Evolutionary conservation across 2,329 filamentous ascomycete genomes (phyloP).

Genomic region (Fusarium denticulatum): DNA sequence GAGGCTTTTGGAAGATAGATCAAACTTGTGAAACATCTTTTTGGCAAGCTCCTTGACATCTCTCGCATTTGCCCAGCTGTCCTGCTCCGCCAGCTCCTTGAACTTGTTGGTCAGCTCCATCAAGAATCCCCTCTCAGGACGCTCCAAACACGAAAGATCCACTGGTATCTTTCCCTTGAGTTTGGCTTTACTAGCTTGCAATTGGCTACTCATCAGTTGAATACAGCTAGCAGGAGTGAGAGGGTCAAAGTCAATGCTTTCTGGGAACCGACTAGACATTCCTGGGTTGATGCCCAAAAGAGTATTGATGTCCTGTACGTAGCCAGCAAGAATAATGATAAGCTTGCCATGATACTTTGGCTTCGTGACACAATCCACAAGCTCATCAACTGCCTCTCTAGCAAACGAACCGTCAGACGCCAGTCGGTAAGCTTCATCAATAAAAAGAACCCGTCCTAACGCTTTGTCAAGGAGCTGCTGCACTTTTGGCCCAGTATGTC

Average conservation of each 20-base stretch:
- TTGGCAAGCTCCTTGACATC: conserved; percentile 67
- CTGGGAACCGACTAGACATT: conserved; percentile 72
- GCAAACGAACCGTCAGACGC: conserved; percentile 58
- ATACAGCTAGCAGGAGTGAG: conserved; percentile 56
- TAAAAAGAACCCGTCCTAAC: conserved; percentile 73
- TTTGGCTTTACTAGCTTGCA: conserved; percentile 48
- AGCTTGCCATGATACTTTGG: conserved; percentile 67
- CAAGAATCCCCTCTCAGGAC: conserved; percentile 9
- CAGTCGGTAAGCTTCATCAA: conserved; percentile 78
- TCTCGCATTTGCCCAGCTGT: conserved; percentile 70
- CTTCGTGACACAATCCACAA: conserved; percentile 64
- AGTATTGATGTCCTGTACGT: conserved; percentile 71
- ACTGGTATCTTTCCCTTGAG: conserved; percentile 33
- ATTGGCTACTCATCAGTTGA: conserved; percentile 47
- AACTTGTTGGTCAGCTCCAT: conserved; percentile 47
- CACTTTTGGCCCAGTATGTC: conserved; percentile 76
- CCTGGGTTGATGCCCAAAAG: conserved; percentile 71
- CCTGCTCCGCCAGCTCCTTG: conserved; percentile 50
- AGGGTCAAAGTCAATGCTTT: conserved; percentile 65
- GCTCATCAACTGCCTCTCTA: conserved; percentile 64
- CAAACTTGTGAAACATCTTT: conserved; percentile 55
- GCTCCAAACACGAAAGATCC: conserved; percentile 43
- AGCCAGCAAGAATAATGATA: conserved; percentile 75
- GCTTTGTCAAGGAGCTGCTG: conserved; percentile 66
- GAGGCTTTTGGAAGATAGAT: conserved; percentile 15